Percentiles rank a stretch among this genome's conserved stretches.
These are phyloP conservation scores for Chlamydomonas sp. DNA, from an alignment of 139 green algal species.

Conservation along the genomic window DNA sequence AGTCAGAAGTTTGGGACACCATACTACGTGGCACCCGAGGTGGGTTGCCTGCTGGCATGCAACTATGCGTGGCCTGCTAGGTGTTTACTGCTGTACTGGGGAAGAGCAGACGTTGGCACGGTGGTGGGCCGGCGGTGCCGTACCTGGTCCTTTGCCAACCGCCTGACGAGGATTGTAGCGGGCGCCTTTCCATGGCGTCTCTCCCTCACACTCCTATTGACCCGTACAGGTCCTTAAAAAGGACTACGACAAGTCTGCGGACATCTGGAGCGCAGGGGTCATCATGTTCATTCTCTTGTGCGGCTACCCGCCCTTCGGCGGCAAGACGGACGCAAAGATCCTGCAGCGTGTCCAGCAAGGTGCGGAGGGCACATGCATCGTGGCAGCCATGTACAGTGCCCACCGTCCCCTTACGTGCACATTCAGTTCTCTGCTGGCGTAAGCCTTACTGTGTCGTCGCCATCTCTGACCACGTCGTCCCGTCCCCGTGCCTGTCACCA, in stretches of 20 bases:
- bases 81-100: too few species aligned
- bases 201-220: neutral
- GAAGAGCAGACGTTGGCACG: too few species aligned
- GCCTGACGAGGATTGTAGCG: neutral
- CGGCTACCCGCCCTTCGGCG: slow-evolving; percentile 82
- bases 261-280: slow-evolving; percentile 86
- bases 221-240: slow-evolving; percentile 60
- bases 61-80: neutral
- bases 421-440: neutral
- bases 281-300: slow-evolving; percentile 86
- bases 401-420: too few species aligned
- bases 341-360: slow-evolving; percentile 72
- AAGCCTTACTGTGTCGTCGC: neutral
- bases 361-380: neutral
- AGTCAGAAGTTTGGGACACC: slow-evolving; percentile 82
- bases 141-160: neutral
- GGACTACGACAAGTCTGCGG: slow-evolving; percentile 58
- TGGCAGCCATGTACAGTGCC: neutral
- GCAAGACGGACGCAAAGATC: slow-evolving; percentile 79
- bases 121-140: neutral
- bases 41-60: slow-evolving; percentile 13
- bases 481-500: too few species aligned
- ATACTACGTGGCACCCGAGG: slow-evolving; percentile 93
- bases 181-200: neutral
- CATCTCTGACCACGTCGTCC: neutral